Evolutionary conservation across 371 early-diverging fungal species (phyloP), one percentile per base, ranked within the genome.

Genomic region (Saksenaea oblongispora): DNA sequence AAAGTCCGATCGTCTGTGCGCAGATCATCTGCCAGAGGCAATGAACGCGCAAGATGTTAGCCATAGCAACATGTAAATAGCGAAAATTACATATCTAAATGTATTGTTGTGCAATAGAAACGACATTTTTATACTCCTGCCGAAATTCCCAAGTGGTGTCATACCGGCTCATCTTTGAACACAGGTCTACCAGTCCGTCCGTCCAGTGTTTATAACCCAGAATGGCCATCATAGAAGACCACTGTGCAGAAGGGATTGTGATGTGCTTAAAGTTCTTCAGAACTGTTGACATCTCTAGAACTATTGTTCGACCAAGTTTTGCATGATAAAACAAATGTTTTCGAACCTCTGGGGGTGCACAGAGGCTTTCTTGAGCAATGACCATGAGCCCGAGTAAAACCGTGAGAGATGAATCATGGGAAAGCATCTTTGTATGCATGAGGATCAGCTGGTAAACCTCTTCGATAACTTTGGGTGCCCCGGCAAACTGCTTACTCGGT

Each of bases 311-410:
- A 10, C 79, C 79, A 28, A 75, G 59, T 26, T 70, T 67, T n/a
- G 66, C 70, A 22, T 70, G 56, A 36, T 66, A 68, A 51, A 78
- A 78, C 10, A 78, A 27, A 61, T 78, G 73, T 26, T 70, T 71
- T 13, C 72, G 65, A 3, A 75, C 66, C 41, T 73, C 72, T 7
- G 70, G 41, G 8, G 73, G 65, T 15, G 73, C 67, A 15, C 27
- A 36, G 0, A 75, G 31, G 13, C 65, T 59, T 42, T 73, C 72
- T 22, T 68, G 61, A 35, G 70, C 74, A 34, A 78, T 41, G 0
- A 69, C 35, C n/a, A 73, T 57, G 2, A 75, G 37, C 3, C 72
- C 70, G 51, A 73, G 56, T 2, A 78, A 35, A 24, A 65, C 63
- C 11, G 65, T 27, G 27, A 67, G 41, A 0, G 72, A 69, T 8